Conservation (phyloP, 768 basidiomycete genomes). For the Holtermanniella nyarrowii region DNA sequence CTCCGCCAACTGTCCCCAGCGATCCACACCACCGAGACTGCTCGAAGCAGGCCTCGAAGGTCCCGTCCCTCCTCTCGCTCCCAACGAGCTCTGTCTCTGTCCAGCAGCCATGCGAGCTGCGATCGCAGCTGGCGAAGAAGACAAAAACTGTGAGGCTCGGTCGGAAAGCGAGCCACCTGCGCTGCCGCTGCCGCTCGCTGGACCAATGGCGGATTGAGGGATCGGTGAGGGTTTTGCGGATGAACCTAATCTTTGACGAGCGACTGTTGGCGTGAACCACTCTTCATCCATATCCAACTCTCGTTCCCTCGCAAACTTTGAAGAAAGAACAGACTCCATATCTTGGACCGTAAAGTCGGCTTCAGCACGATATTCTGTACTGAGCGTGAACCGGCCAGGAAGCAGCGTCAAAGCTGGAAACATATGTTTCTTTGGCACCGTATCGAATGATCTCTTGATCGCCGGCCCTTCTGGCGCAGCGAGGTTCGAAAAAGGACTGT, state of each 20-base stretch:
- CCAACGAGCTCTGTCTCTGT: too few relatives aligned
- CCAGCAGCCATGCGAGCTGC: background rate
- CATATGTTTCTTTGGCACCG: slow-evolving; percentile 7
- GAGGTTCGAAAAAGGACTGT: slow-evolving; percentile 18
- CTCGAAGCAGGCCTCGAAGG: slow-evolving; percentile 5
- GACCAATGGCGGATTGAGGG: background rate
- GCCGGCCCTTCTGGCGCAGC: slow-evolving; percentile 4
- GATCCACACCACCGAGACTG: slow-evolving; percentile 7
- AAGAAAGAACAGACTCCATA: slow-evolving; percentile 31
- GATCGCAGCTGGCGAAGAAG: background rate
- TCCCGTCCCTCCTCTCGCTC: background rate
- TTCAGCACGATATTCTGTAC: slow-evolving; percentile 26
- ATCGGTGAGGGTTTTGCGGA: background rate
- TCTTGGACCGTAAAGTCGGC: slow-evolving; percentile 37
- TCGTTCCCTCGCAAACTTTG: slow-evolving; percentile 18
- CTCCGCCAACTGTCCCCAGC: slow-evolving; percentile 26
- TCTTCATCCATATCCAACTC: slow-evolving; percentile 35
- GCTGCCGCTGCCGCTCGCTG: too few relatives aligned
- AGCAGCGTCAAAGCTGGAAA: slow-evolving; percentile 26
- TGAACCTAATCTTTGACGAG: slow-evolving; percentile 12
- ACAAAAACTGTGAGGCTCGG: background rate
- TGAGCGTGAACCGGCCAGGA: slow-evolving; percentile 20
- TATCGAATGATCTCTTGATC: background rate
- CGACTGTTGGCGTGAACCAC: slow-evolving; percentile 39
- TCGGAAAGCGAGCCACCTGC: background rate